These are phyloP conservation scores for Cyanodermella asteris DNA, from an alignment of 2,329 filamentous ascomycete species.

Conservation along the genomic window DNA sequence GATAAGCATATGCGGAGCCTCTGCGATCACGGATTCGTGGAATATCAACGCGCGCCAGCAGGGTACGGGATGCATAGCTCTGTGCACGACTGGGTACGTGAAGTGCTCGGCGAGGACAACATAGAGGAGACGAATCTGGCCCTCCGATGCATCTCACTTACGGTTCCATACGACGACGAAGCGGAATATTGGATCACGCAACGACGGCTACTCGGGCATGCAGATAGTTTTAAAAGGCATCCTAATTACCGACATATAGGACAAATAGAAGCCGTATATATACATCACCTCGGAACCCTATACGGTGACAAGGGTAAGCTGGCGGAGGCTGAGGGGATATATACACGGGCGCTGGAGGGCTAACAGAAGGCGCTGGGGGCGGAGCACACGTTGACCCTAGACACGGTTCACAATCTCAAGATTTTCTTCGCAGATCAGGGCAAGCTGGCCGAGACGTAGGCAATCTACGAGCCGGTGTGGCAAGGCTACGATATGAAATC, in stretches of 20 bases:
- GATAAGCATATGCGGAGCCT: background rate
- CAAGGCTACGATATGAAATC: slow-evolving; percentile 1
- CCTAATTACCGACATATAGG: too few species aligned
- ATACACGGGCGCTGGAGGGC: too few species aligned
- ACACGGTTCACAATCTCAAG: slow-evolving; percentile 6
- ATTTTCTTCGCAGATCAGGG: background rate
- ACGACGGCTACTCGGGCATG: too few species aligned
- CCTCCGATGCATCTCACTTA: background rate
- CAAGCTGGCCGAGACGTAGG: background rate
- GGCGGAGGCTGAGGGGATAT: too few species aligned
- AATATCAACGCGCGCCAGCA: slow-evolving; percentile 2
- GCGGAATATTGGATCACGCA: slow-evolving; percentile 3
- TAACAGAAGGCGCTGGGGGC: slow-evolving; percentile 4
- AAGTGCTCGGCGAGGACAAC: background rate
- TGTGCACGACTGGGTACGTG: background rate
- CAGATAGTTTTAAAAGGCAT: too few species aligned
- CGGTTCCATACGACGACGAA: slow-evolving; percentile 4
- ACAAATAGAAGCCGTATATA: too few species aligned
- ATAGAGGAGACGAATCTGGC: background rate
- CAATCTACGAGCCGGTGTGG: background rate
- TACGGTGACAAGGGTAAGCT: too few species aligned
- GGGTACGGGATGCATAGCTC: background rate
- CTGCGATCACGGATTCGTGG: slow-evolving; percentile 4
- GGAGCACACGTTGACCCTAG: slow-evolving; percentile 7
- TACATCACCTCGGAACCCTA: too few species aligned